These are phyloP conservation scores for Xylaria sp. DNA, from an alignment of 2,329 filamentous ascomycete genomes.

Conservation along the genomic window DNA sequence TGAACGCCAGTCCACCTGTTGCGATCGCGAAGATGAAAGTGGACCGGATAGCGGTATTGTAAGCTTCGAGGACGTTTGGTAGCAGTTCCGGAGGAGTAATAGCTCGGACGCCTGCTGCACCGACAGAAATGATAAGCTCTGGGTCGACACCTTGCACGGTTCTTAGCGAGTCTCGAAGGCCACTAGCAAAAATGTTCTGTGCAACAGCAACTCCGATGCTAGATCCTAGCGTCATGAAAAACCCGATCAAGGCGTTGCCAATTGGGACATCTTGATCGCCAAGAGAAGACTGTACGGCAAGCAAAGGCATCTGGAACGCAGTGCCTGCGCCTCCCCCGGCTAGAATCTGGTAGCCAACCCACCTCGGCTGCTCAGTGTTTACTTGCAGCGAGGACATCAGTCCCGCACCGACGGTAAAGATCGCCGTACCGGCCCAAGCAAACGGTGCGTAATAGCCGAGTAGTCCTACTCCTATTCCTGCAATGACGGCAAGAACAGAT, in stretches of 20 bases:
- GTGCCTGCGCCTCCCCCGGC: conserved; percentile 2
- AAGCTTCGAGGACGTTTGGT: not conserved
- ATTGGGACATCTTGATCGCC: conserved; percentile 4
- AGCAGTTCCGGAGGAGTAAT: not conserved
- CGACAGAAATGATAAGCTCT: not conserved
- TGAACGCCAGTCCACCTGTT: not conserved
- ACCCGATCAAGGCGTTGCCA: conserved; percentile 12
- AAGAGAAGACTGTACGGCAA: conserved; percentile 3
- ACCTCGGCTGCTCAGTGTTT: not conserved
- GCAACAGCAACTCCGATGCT: conserved; percentile 1
- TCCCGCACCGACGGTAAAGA: conserved; percentile 7
- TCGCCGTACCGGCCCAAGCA: not conserved
- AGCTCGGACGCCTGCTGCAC: not conserved
- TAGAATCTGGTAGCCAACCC: conserved; percentile 14
- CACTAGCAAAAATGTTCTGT: conserved; percentile 12
- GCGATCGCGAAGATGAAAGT: conserved; percentile 9
- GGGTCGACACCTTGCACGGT: not conserved
- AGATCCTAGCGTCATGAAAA: conserved; percentile 11
- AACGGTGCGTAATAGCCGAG: conserved; percentile 6
- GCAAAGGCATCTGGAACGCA: conserved; percentile 8
- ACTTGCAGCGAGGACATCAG: conserved; percentile 10
- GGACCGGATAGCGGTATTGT: not conserved
- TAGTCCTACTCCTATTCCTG: not conserved
- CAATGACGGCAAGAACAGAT: not conserved
- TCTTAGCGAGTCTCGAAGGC: not conserved